Conservation (phyloP, 164 flowering plant genomes). For the Houttuynia cordata region DNA sequence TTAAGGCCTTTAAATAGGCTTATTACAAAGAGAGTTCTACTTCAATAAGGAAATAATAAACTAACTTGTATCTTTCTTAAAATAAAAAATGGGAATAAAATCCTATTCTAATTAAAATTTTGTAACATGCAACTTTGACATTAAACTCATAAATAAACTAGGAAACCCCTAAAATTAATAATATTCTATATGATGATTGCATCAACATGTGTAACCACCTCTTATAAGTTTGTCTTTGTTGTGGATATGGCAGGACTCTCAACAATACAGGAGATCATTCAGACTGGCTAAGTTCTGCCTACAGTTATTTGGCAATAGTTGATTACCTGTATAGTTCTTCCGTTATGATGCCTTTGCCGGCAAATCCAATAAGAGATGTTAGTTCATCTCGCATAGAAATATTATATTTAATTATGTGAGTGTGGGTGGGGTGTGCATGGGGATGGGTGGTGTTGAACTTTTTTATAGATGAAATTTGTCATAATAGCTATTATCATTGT, state of each 20-base stretch:
- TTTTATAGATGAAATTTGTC: neutral
- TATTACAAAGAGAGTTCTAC: no score
- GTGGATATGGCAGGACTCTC: constrained; percentile 37
- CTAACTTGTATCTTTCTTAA: no score
- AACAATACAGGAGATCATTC: constrained; percentile 38
- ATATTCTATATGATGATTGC: no score
- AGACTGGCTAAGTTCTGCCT: constrained; percentile 71
- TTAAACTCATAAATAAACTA: no score
- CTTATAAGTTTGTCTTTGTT: neutral
- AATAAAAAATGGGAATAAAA: no score
- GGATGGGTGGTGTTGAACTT: neutral
- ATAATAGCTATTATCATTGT: constrained; percentile 1
- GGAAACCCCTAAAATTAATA: no score
- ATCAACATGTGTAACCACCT: neutral
- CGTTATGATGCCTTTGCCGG: constrained; percentile 86
- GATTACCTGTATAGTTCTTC: constrained; percentile 71
- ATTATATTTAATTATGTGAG: no score
- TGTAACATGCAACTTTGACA: no score
- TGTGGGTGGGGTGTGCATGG: no score
- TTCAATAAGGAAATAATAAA: no score
- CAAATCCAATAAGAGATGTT: constrained; percentile 81
- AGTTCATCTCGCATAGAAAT: constrained; percentile 2
- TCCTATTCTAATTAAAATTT: no score
- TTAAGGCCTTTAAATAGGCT: no score
- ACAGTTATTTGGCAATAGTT: constrained; percentile 83